Evolutionary conservation across 495 filamentous ascomycete genomes (phyloP).

Genomic region (Cercophora scortea): DNA sequence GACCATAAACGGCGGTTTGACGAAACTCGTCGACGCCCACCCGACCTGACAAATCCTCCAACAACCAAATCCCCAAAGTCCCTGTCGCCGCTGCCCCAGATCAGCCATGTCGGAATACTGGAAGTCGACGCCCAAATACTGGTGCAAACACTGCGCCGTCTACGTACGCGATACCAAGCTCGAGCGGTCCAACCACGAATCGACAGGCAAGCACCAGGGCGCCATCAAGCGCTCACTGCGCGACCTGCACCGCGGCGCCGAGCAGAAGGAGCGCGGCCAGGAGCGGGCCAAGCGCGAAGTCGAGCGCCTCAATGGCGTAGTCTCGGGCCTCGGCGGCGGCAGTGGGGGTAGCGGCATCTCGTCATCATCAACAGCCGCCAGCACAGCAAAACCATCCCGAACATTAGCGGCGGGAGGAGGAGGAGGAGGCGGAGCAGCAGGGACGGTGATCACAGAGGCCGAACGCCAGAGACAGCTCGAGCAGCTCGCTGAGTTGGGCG

Average conservation of each 20-base stretch:
- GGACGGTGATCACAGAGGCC: constrained; percentile 38
- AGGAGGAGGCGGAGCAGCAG: not conserved
- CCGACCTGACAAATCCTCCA: no score
- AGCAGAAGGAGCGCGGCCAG: constrained; percentile 67
- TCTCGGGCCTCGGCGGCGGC: constrained; percentile 31
- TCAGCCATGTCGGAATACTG: constrained; percentile 86
- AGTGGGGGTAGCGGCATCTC: constrained; percentile 3
- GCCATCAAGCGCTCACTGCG: constrained; percentile 84
- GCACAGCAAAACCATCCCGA: not conserved
- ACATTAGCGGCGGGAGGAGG: not conserved
- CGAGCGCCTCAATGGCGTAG: constrained; percentile 72
- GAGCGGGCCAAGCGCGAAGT: constrained; percentile 80
- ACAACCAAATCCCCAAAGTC: no score
- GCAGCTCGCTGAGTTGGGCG: constrained; percentile 80
- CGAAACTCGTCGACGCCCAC: no score
- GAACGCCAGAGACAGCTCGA: constrained; percentile 79
- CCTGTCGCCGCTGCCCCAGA: no score
- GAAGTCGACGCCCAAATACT: constrained; percentile 95
- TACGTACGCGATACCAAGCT: constrained; percentile 90
- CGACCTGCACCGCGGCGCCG: constrained; percentile 74
- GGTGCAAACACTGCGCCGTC: constrained; percentile 94
- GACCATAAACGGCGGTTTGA: no score
- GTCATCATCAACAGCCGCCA: not conserved
- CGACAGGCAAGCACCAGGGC: constrained; percentile 79
- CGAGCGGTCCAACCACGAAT: constrained; percentile 84